Base-by-base conservation (phyloP, 2,329 filamentous ascomycete genomes). In the Leptographium wingfieldii region DNA sequence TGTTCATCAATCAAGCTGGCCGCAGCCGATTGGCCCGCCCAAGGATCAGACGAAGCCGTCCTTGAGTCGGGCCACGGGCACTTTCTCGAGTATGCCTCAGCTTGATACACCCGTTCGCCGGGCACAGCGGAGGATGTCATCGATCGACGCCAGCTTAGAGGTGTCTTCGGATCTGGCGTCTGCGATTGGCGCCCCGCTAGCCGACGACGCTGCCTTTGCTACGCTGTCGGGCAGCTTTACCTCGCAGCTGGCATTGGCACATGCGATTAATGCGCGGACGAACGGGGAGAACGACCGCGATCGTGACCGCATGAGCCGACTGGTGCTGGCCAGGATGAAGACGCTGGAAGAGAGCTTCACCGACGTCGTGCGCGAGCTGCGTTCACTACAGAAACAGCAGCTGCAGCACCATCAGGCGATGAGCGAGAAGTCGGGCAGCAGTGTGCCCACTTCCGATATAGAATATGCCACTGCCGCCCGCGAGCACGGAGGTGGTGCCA, bases 311-410 rank as follows among this genome's bases (percentile, higher is more conserved):
- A 87, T 92, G 80, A 85, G 86, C 65, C 82, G 90, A 60, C 80
- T 96, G 54, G 87, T 96, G 72, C 76, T 96, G 54, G 90, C 90
- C 10, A 80, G 90, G 40, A 96, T 96, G 90, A 94, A 94, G 70
- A 92, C 87, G 9, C 78, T 97, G 2, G 92, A 97, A 70, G 90
- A 95, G 72, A 87, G 91, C 16, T 92, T 97, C 70, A 81, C 87
- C 2, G 90, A 96, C 62, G 86, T 95, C n/a, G 82, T 91, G 60
- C 84, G 83, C 63, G 90, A 94, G 71, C 86, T 95, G 70, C 84
- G 88, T 63, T 82, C 84, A 63, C 73, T 82, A 69, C 82, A 76
- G 72, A 72, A 70, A 63, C 73, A 64, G 56, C 56, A 54, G 12
- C 9, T 25, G 46, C n/a, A 9, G 27, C 31, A 27, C 6, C 27